Base-by-base conservation (phyloP, 179 eudicot genomes). In the Silene vulgaris region DNA sequence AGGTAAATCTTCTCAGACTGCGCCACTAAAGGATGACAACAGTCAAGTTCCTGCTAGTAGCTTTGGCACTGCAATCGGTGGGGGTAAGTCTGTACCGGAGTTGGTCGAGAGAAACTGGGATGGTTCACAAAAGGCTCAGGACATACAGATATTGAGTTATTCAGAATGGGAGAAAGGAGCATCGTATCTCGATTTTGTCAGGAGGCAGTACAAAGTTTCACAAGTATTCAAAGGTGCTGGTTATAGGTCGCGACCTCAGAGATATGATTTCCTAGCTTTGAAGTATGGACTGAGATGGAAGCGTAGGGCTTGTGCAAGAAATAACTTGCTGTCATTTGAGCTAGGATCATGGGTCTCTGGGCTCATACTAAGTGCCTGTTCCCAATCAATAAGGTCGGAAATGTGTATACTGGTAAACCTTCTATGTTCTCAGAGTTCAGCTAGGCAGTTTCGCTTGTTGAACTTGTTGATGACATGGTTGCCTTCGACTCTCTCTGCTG, bases 311-410 rank as follows among this genome's bases (percentile, higher is more conserved):
- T 86, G 85, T 74, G 80, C 80, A 64, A 90, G 87, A 82, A 88
- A 83, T 79, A 96, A 87, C 66, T 78, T 90, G 75, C 81, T 87
- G 80, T 87, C 97, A 9, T 96, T 96, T 89, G 99, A 96, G 78
- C 89, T 96, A 73, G 99, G 99, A 8, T 93, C 99, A 56, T 96
- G 99, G 99, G 99, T 96, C 78, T 91, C 98, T 50, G 99, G 89
- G 81, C 98, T 96, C 62, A 88, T 90, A 82, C 80, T 96, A 76
- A 96, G 99, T 85, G 96, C 98, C 72, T 96, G 98, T 80, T 96
- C 98, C 62, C 99, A 91, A 79, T 96, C 98, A 52, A 96, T 96
- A 79, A 86, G 99, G 80, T 88, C 96, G 37, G 99, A 96, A 82
- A 96, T 96, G 97, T 96, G 97, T 85, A 90, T 90, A 90, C 82